A percentile compares a stretch with the other conserved stretches of the same genome.
Conservation (phyloP, 352 stramenopile genomes). For the Phytophthora melonis region DNA sequence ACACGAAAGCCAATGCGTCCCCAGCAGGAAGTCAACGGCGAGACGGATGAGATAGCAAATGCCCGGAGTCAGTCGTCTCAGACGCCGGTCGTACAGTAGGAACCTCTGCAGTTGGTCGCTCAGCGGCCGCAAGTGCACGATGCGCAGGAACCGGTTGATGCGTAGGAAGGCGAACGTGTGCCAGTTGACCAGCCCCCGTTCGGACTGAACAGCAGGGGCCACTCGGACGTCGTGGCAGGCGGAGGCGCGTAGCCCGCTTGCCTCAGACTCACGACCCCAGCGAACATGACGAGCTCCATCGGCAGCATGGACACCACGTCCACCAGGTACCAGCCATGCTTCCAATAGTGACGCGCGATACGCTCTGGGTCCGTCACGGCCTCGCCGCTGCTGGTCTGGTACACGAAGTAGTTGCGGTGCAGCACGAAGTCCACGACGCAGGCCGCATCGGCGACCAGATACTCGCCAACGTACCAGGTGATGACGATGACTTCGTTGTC, state of each 20-base stretch:
- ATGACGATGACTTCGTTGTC: slow-evolving; percentile 35
- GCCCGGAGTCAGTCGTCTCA: slow-evolving; percentile 33
- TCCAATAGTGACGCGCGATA: slow-evolving; percentile 60
- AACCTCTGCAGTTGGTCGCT: slow-evolving; percentile 59
- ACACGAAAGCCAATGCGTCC: slow-evolving; percentile 67
- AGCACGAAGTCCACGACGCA: slow-evolving; percentile 70
- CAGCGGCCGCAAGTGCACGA: slow-evolving; percentile 56
- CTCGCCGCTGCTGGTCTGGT: slow-evolving; percentile 48
- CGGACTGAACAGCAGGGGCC: slow-evolving; percentile 22
- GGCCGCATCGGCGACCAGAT: slow-evolving; percentile 51
- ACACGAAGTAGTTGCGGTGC: slow-evolving; percentile 67
- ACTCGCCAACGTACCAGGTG: slow-evolving; percentile 62
- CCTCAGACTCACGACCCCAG: slow-evolving; percentile 24
- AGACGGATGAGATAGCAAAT: slow-evolving; percentile 57
- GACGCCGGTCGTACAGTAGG: slow-evolving; percentile 58
- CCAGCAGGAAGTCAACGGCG: slow-evolving; percentile 56
- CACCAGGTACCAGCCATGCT: slow-evolving; percentile 52
- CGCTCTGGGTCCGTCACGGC: slow-evolving; percentile 44
- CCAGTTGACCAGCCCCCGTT: slow-evolving; percentile 51
- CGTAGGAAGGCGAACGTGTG: slow-evolving; percentile 57
- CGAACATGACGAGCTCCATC: slow-evolving; percentile 55
- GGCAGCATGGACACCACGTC: slow-evolving; percentile 61
- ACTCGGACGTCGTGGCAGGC: slow-evolving; percentile 33
- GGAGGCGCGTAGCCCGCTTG: slow-evolving; percentile 26
- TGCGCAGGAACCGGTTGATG: slow-evolving; percentile 62